Percentiles rank a stretch among this genome's conserved stretches.
Conservation (phyloP, 371 early-diverging fungal genomes). For the Sanchytrium tribonematis region DNA sequence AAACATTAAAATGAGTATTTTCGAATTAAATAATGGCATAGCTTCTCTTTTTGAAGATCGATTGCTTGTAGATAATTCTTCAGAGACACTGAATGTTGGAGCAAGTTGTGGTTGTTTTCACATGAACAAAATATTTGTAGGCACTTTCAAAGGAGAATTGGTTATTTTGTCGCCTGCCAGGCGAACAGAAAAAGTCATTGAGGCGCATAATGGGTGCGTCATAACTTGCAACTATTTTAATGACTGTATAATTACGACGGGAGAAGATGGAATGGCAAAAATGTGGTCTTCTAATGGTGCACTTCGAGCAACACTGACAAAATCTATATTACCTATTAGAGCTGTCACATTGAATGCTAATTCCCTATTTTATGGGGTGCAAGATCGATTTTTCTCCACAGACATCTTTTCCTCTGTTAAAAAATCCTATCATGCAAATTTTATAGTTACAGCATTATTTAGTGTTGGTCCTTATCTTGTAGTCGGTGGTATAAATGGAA, state of each 20-base stretch:
- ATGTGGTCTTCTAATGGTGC: not conserved
- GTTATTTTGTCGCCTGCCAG: not conserved
- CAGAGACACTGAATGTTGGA: not conserved
- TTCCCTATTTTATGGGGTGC: not conserved
- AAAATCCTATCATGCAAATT: not conserved
- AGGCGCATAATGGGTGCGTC: not conserved
- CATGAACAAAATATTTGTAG: not conserved
- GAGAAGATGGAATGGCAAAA: not conserved
- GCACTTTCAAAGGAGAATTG: not conserved
- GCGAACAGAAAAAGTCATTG: not conserved
- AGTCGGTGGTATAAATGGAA: not conserved
- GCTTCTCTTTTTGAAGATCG: not conserved
- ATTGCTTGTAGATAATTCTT: not conserved
- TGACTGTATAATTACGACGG: not conserved
- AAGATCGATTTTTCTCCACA: not conserved
- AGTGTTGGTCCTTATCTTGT: not conserved
- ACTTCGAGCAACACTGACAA: not conserved
- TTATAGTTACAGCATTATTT: not conserved
- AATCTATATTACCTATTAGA: not conserved
- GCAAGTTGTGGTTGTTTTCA: not conserved
- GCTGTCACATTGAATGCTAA: not conserved
- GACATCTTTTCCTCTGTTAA: not conserved
- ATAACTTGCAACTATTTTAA: not conserved
- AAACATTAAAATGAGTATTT: no score
- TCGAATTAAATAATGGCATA: no score